These are phyloP conservation scores for Gyromitra esculenta DNA, from an alignment of 2,329 filamentous ascomycete genomes.

Conservation along the genomic window DNA sequence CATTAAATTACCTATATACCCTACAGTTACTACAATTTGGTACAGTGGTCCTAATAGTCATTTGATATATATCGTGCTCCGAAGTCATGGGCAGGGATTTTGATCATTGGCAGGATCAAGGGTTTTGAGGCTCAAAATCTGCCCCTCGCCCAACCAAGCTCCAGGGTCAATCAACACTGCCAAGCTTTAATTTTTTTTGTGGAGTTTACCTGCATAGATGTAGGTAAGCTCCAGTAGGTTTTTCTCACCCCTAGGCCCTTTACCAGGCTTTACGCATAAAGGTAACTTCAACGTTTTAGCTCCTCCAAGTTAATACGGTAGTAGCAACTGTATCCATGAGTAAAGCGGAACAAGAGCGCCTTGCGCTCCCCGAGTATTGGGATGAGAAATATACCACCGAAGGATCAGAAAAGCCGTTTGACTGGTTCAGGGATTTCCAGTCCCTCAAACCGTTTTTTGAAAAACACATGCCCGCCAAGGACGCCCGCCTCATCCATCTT, in stretches of 20 bases:
- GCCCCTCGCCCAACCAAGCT: slow-evolving; percentile 8
- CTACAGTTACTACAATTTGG: neutral
- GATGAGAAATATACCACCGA: slow-evolving; percentile 53
- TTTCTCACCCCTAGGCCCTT: neutral
- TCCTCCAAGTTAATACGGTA: neutral
- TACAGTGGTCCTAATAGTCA: neutral
- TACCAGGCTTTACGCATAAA: neutral
- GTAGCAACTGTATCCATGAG: slow-evolving; percentile 30
- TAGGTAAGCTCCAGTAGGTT: neutral
- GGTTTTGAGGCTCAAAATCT: neutral
- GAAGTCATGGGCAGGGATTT: neutral
- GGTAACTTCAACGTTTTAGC: neutral
- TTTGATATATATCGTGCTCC: neutral
- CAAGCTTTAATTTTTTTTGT: slow-evolving; percentile 19
- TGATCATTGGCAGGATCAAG: slow-evolving; percentile 17
- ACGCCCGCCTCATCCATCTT: slow-evolving; percentile 53
- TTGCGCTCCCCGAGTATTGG: slow-evolving; percentile 54
- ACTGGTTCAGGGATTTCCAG: slow-evolving; percentile 53
- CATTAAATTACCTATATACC: neutral
- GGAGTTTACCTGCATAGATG: neutral
- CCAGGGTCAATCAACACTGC: neutral
- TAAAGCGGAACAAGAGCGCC: slow-evolving; percentile 53
- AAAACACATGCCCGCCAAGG: slow-evolving; percentile 52
- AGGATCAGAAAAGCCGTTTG: slow-evolving; percentile 51
- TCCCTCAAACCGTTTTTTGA: slow-evolving; percentile 43